Conservation (phyloP, 805 yeast genomes). For the Wilhelminamyces savonicus region DNA sequence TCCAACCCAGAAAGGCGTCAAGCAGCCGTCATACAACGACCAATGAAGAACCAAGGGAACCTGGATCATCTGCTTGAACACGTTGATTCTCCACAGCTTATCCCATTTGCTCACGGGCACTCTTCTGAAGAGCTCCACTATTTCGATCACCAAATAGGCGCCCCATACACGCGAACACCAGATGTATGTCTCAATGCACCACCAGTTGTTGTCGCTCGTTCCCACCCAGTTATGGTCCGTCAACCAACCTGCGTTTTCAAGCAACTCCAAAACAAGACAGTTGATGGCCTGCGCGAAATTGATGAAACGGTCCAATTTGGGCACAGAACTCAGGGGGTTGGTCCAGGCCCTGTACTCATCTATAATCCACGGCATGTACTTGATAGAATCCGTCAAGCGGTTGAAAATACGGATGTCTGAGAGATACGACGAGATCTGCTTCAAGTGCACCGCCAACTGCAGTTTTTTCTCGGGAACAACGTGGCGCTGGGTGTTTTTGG, state of each 20-base stretch:
- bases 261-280: slow-evolving; percentile 32
- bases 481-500: slow-evolving; percentile 2
- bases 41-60: slow-evolving; percentile 39
- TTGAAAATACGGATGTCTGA: slow-evolving; percentile 38
- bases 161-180: slow-evolving; percentile 44
- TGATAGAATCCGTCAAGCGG: slow-evolving; percentile 34
- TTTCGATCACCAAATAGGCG: slow-evolving; percentile 30
- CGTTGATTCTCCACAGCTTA: slow-evolving; percentile 25
- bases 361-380: slow-evolving; percentile 40
- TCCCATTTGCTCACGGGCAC: slow-evolving; percentile 33
- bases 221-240: slow-evolving; percentile 42
- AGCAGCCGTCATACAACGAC: slow-evolving; percentile 39
- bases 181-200: slow-evolving; percentile 38
- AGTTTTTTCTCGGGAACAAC: slow-evolving; percentile 8
- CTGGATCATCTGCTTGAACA: slow-evolving; percentile 34
- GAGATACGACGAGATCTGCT: slow-evolving; percentile 28
- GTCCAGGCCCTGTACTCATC: slow-evolving; percentile 28
- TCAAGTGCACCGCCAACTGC: slow-evolving; percentile 28
- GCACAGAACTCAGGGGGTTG: slow-evolving; percentile 16
- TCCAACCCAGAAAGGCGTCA: slow-evolving; percentile 43
- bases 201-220: slow-evolving; percentile 31
- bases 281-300: slow-evolving; percentile 34
- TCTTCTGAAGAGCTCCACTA: slow-evolving; percentile 34
- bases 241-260: slow-evolving; percentile 41
- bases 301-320: slow-evolving; percentile 25